Evolutionary conservation across 2,329 filamentous ascomycete genomes (phyloP), one percentile per base, ranked within the genome.

Genomic region (Cryphonectria nitschkei): DNA sequence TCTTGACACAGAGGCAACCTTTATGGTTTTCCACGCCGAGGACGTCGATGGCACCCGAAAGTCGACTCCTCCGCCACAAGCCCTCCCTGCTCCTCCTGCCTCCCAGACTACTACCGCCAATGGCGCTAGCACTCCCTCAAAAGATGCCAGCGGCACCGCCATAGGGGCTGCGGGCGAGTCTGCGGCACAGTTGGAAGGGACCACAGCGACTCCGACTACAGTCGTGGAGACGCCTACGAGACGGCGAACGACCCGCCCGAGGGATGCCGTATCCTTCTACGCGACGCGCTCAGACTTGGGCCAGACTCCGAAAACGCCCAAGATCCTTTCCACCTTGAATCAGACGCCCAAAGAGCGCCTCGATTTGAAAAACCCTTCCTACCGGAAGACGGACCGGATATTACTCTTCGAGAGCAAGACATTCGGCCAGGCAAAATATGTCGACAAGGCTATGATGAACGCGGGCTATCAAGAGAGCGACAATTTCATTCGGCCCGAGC

Each of bases 391-490:
- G n/a, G 90, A 94, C 76, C 90, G 93, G n/a, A 92, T 95, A 75
- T 85, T 90, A 70, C 84, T 91, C 37, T 94, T 93, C 74, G 95
- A 98, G 80, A 92, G 94, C 79, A 94, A 96, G 80, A 92, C 90
- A 1, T 90, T 92, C 74, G 93, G 94, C 58, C 92, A 95, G 78
- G 90, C 93, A 72, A 93, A 95, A 77, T 98, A 97, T 80, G 95
- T 98, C 63, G 95, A 98, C 81, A 94, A 96, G 78, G 92, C 93
- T 1, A 97, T 98, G 95, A 95, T 95, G 75, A 95, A 94, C 76
- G 93, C 97, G 63, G 95, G 95, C 67, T 98, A 97, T 78, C 95
- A 98, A 81, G 94, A 98, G 82, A 97, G 92, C 76, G 95, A 98
- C 81, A 86, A 95, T 71, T 98, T 94, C 78, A 85, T 93, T 67